phyloP scores from a whole-genome alignment of 768 basidiomycete genomes.

The Tylopilus plumbeoviolaceoides region DNA sequence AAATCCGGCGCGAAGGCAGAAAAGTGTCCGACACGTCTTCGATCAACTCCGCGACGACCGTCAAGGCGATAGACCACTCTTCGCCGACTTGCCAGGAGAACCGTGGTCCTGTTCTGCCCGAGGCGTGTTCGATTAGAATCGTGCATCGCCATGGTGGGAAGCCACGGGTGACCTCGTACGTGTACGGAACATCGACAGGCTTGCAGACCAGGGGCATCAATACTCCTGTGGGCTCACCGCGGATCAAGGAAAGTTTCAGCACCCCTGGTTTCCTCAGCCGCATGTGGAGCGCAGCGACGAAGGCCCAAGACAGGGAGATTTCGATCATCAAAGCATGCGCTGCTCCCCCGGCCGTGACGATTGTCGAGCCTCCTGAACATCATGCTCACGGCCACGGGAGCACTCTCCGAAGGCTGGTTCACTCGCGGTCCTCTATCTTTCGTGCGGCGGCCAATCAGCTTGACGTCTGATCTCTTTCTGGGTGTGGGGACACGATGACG shows the following conservation, averaged over 20 bases:
- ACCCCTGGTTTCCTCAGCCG: constrained; percentile 58
- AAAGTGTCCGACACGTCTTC: constrained; percentile 35
- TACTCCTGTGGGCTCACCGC: constrained; percentile 17
- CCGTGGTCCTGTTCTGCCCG: constrained; percentile 12
- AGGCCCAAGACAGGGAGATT: constrained; percentile 32
- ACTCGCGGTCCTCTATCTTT: constrained; percentile 43
- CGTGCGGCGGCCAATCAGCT: constrained; percentile 28
- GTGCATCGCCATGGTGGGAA: constrained; percentile 24
- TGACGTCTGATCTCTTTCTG: constrained; percentile 22
- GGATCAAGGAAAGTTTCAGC: constrained; percentile 37
- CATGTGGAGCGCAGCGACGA: constrained; percentile 68
- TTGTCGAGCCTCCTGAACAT: constrained; percentile 25
- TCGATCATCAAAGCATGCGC: constrained; percentile 6
- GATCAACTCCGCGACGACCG: constrained; percentile 33
- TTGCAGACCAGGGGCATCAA: constrained; percentile 12
- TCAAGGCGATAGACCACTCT: constrained; percentile 27
- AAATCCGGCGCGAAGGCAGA: constrained; percentile 39
- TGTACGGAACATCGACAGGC: constrained; percentile 22
- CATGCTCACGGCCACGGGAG: constrained; percentile 28
- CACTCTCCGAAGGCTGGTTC: constrained; percentile 40
- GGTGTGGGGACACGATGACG: constrained; percentile 5
- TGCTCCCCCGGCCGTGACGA: constrained; percentile 18
- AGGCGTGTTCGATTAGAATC: constrained; percentile 23
- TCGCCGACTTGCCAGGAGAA: constrained; percentile 20
- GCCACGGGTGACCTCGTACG: constrained; percentile 27